Base-by-base conservation (phyloP, 2,329 filamentous ascomycete genomes). In the Arthrobotrys entomopaga region DNA sequence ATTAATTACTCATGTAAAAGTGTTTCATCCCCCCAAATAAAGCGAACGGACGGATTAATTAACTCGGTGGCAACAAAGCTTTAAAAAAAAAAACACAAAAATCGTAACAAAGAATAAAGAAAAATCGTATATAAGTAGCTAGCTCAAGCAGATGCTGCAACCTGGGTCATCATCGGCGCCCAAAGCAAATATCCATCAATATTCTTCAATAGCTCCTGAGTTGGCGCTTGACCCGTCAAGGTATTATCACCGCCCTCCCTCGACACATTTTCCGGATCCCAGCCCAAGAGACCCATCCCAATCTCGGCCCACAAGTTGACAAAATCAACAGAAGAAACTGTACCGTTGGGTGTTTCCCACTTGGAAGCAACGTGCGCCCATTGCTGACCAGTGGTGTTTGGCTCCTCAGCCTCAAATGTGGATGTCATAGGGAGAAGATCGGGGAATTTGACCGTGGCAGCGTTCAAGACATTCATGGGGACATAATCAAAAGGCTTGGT, bases 161-260 rank as follows among this genome's bases (percentile, higher is more conserved):
- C 48, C 48, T n/a, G n/a, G 2, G 48, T 50, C 48, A 50, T 50
- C 48, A 50, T 50, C 8, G 48, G 48, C 11, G 48, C 48, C 48
- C 48, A 50, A 50, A 50, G 48, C 19, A 50, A 16, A 50, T 50
- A 50, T 50, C 48, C 48, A 50, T 50, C 48, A 50, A 50, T 50
- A 16, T 50, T 22, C 11, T 50, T 50, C 19, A 50, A 16, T 13
- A 50, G 19, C 16, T 50, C 48, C 48, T 50, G 48, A 2, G 48
- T 50, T 20, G 48, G 48, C 8, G 48, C 48, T 50, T 22, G 8
- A 4, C 48, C 48, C 11, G 48, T 22, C 48, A 50, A 50, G 15
- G 48, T 2, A 50, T 22, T 50, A 50, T 50, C 48, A 16, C 48
- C 48, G 19, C 48, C 48, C 48, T 50, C 8, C 48, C 48, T 50